Percentiles rank a stretch among this genome's conserved stretches.
Evolutionary conservation across 2,329 filamentous ascomycete species (phyloP).

Genomic region (Neofusicoccum laricinum): DNA sequence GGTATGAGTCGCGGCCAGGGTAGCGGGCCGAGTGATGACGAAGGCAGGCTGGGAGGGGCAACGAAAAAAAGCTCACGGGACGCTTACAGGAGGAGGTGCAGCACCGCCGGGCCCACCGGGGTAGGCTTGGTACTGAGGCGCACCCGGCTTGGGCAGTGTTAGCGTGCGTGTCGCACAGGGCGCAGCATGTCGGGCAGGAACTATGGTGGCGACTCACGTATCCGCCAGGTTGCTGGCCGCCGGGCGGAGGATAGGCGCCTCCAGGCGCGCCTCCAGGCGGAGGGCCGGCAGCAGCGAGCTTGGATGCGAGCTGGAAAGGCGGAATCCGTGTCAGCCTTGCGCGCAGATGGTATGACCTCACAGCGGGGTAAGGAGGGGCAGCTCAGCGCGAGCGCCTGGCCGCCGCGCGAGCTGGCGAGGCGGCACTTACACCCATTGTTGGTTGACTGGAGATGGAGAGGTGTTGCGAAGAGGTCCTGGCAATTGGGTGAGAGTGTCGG

Average conservation of each 20-base stretch:
- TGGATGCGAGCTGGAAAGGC: slow-evolving; percentile 42
- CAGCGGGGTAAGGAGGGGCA: slow-evolving; percentile 20
- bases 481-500: neutral
- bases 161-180: slow-evolving; percentile 23
- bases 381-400: neutral
- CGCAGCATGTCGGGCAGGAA: slow-evolving; percentile 11
- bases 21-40: slow-evolving; percentile 15
- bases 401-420: neutral
- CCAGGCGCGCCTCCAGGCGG: slow-evolving; percentile 27
- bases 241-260: slow-evolving; percentile 12
- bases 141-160: slow-evolving; percentile 38
- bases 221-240: slow-evolving; percentile 39
- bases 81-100: slow-evolving; percentile 32
- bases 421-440: slow-evolving; percentile 14
- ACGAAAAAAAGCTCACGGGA: slow-evolving; percentile 4
- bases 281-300: slow-evolving; percentile 44
- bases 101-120: slow-evolving; percentile 38
- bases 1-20: slow-evolving; percentile 4
- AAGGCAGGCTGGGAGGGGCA: slow-evolving; percentile 12
- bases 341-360: slow-evolving; percentile 6
- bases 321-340: slow-evolving; percentile 26
- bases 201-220: slow-evolving; percentile 49
- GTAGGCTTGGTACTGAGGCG: slow-evolving; percentile 57
- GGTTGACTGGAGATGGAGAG: neutral
- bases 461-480: neutral